Evolutionary conservation across 768 basidiomycete genomes (phyloP), one percentile per base, ranked within the genome.

Genomic region (Solioccasus polychromus): DNA sequence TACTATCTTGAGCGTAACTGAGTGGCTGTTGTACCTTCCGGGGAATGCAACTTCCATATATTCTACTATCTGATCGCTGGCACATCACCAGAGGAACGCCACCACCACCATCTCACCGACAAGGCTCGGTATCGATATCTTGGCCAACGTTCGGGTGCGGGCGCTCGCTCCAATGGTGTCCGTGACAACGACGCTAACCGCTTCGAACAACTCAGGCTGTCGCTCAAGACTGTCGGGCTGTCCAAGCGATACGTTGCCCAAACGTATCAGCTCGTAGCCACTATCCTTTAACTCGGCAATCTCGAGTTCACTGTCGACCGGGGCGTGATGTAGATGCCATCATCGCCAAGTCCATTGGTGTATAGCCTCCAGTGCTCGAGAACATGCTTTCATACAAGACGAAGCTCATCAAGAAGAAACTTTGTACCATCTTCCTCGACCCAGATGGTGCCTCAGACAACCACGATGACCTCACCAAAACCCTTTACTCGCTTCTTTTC

Each of bases 31-130:
- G 36, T 23, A 15, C 23, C 36, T 23, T 24, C 23, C 8, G 15
- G 36, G 11, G n/a, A 37, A 17, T n/a, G 15, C 1, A 37, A 37
- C 20, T 37, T 37, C 22, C 92, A 98, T 68, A 91, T 94, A 35
- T 94, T 97, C 69, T 95, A 98, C 64, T 96, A 96, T 66, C 83
- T 98, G 58, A 81, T 93, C 45, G 86, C 91, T 3, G 93, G 94
- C 28, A 91, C 92, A 1, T 80, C 86, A 0, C 59, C 79, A 0
- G 96, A 98, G 58, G 96, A 99, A 62, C 73, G 89, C 12, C 81
- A 88, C 23, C 92, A 94, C 61, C 77, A 98, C 41, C 86, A 88
- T 50, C 77, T 99, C 8, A 69, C 78, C 39, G 88, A 95, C 61
- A 85, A 85, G 63, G 77, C 80, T 2, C 77, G 79, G 8, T 99